Conservation (phyloP, 257 asterid genomes). For the Echites panduratus region DNA sequence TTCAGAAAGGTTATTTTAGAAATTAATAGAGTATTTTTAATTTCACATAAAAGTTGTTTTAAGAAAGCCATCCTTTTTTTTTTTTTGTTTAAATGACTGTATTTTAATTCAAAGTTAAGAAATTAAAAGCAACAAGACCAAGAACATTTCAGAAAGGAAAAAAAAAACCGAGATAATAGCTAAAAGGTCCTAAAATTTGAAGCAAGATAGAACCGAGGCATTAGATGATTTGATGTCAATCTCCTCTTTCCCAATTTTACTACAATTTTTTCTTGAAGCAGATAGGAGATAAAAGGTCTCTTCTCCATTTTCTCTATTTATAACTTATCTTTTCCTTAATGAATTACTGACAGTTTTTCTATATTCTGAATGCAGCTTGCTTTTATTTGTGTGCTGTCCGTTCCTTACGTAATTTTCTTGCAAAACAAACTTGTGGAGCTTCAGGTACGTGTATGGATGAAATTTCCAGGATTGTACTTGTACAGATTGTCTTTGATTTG, state of each 20-base stretch:
- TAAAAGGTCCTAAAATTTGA: too few species aligned
- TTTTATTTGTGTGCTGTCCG: conserved; percentile 37
- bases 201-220: neutral
- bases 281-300: neutral
- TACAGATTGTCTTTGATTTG: conserved; percentile 6
- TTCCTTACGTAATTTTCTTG: conserved; percentile 45
- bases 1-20: neutral
- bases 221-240: neutral
- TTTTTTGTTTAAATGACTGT: too few species aligned
- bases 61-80: neutral
- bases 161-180: neutral
- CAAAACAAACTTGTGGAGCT: conserved; percentile 53
- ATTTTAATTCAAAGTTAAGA: neutral
- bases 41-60: neutral
- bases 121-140: neutral
- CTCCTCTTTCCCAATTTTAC: neutral
- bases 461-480: conserved; percentile 11
- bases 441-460: conserved; percentile 48
- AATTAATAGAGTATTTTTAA: too few species aligned
- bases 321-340: neutral
- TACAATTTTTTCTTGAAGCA: neutral
- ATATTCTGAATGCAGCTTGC: conserved; percentile 47
- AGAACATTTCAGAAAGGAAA: neutral
- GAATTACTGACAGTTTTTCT: conserved; percentile 13
- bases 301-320: neutral